Evolutionary conservation across 495 filamentous ascomycete genomes (phyloP).

Genomic region (Echria macrotheca): DNA sequence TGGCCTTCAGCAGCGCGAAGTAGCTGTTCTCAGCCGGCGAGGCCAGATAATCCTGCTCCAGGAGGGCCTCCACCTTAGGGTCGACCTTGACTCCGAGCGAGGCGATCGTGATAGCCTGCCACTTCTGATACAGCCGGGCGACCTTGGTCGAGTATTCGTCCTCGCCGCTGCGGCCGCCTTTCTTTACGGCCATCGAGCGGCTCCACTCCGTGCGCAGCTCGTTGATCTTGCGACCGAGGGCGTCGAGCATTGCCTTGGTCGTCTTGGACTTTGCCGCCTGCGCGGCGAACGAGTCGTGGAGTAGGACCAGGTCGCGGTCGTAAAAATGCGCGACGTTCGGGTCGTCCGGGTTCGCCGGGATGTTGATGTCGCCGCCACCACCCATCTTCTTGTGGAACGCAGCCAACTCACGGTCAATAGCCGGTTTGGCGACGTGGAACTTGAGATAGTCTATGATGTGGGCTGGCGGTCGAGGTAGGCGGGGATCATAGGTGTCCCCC

Average conservation of each 20-base stretch:
- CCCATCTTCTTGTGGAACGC: constrained; percentile 30
- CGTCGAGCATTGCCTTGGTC: constrained; percentile 25
- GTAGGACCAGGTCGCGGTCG: background rate
- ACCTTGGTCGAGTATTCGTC: constrained; percentile 34
- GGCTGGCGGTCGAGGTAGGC: constrained; percentile 27
- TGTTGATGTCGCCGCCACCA: no score
- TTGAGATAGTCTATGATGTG: constrained; percentile 72
- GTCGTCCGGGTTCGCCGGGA: background rate
- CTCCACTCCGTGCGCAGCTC: constrained; percentile 29
- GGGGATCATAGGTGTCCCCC: constrained; percentile 20
- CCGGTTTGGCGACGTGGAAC: constrained; percentile 52
- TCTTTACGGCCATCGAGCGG: background rate
- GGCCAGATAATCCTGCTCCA: constrained; percentile 21
- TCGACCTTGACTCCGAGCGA: constrained; percentile 25
- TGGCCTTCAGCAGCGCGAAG: constrained; percentile 60
- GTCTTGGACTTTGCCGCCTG: constrained; percentile 19
- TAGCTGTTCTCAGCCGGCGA: constrained; percentile 32
- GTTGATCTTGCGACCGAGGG: constrained; percentile 32
- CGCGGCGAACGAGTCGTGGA: constrained; percentile 32
- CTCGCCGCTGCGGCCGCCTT: background rate
- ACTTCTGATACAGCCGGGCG: constrained; percentile 37
- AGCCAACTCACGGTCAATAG: constrained; percentile 45
- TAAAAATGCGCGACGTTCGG: background rate
- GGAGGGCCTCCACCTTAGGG: constrained; percentile 24
- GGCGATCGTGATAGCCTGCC: constrained; percentile 34